These are phyloP conservation scores for Saccharomycopsis schoenii DNA, from an alignment of 805 yeast species.

Conservation along the genomic window DNA sequence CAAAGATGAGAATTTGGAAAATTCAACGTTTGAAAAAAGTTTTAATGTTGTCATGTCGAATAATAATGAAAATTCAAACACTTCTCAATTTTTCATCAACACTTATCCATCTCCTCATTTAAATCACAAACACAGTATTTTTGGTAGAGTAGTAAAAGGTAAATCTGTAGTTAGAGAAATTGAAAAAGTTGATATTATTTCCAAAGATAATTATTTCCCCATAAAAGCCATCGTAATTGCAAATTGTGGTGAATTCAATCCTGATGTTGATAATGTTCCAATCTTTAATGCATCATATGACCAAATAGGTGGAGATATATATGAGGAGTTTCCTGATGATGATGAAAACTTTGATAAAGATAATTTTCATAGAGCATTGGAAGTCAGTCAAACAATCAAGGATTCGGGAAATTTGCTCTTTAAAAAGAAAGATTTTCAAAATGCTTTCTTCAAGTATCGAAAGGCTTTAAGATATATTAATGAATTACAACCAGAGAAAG, in stretches of 20 bases:
- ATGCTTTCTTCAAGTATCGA: constrained; percentile 52
- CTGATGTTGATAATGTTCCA: constrained; percentile 39
- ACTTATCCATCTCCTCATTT: constrained; percentile 66
- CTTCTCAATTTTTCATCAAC: constrained; percentile 63
- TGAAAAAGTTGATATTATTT: constrained; percentile 36
- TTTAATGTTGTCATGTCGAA: constrained; percentile 59
- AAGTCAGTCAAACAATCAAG: constrained; percentile 47
- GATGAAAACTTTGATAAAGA: constrained; percentile 50
- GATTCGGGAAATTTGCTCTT: constrained; percentile 56
- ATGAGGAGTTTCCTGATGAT: constrained; percentile 73
- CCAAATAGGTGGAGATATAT: constrained; percentile 54
- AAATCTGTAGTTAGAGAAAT: constrained; percentile 60
- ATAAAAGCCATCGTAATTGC: constrained; percentile 35
- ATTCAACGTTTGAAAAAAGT: constrained; percentile 31
- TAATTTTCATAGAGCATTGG: constrained; percentile 39
- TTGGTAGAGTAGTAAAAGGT: constrained; percentile 63
- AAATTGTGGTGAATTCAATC: constrained; percentile 57
- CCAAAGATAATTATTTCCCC: constrained; percentile 35
- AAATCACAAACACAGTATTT: constrained; percentile 64
- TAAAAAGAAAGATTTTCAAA: constrained; percentile 38
- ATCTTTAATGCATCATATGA: constrained; percentile 54
- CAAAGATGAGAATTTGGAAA: constrained; percentile 47
- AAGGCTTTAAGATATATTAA: constrained; percentile 61
- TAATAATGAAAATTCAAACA: constrained; percentile 40
- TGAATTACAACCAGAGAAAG: constrained; percentile 64